Evolutionary conservation across 2,329 filamentous ascomycete species (phyloP), one percentile per base, ranked within the genome.

Genomic region (Septoria petroselini): DNA sequence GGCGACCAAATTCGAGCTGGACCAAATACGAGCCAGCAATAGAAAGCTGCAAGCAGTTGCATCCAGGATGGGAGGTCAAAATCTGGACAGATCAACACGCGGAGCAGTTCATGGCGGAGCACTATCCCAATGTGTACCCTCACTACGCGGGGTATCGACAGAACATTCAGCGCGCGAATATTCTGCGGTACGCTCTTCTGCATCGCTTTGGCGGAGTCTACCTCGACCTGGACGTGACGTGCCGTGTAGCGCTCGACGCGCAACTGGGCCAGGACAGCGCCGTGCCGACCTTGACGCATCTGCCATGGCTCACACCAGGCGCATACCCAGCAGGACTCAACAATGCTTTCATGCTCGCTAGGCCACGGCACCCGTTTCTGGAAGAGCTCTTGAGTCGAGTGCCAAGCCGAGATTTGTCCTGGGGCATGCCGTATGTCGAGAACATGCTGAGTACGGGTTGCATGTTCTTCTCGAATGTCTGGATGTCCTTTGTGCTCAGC

Each of bases 361-460:
- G 54, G 9, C 53, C 60, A 17, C 41, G 46, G 12, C 62, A 65
- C 44, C 54, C 57, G 8, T 63, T 63, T 42, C 54, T 63, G 12
- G 9, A 14, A 1, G 37, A 58, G 11, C 46, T 63, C 3, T 53
- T 65, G 23, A 30, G 31, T 7, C 48, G 50, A 12, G 52, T 61
- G 7, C 50, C 58, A 3, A 44, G 50, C 21, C 55, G 55, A 7
- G 54, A 63, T 42, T 25, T 64, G 9, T 43, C 40, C 0, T 64
- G 60, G 62, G 54, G 51, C 0, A 56, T 63, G 48, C 62, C 62
- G 15, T 65, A 64, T 41, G 58, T 63, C 11, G 59, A 62, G 35
- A 63, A 64, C 47, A 65, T 65, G 62, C 58, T 65, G 31, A 59
- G 54, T 34, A 65, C 62, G 7, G 62, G 62, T 12, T 65, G 59